Conservation (phyloP, 78 protist genomes). For the Pelomyxa schiedti region DNA sequence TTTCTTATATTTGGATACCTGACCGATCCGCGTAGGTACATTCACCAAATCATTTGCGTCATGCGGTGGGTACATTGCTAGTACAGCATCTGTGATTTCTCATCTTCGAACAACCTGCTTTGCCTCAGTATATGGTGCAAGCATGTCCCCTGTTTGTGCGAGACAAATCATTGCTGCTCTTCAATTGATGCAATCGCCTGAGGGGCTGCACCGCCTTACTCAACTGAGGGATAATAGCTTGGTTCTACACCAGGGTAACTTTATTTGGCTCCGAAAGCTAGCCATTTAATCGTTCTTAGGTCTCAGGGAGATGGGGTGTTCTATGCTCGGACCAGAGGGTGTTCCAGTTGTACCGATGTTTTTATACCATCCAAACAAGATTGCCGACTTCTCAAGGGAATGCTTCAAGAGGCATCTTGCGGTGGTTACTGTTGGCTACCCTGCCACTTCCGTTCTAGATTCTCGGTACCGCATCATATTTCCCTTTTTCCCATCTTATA, state of each 20-base stretch:
- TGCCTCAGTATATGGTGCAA: conserved; percentile 51
- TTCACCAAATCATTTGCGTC: conserved; percentile 96
- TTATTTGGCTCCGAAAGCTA: background rate
- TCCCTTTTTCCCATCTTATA: no score
- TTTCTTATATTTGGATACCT: no score
- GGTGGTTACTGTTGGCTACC: background rate
- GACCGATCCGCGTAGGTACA: no score
- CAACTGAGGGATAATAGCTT: conserved; percentile 57
- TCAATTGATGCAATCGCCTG: conserved; percentile 29
- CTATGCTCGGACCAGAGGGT: conserved; percentile 53
- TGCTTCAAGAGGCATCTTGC: conserved; percentile 24
- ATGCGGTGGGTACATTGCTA: conserved; percentile 93
- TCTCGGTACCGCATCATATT: no score
- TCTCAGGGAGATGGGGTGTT: conserved; percentile 15
- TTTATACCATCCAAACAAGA: conserved; percentile 71
- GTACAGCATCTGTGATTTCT: conserved; percentile 24
- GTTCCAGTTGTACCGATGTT: conserved; percentile 83
- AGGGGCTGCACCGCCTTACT: conserved; percentile 46
- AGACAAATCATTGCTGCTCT: conserved; percentile 29
- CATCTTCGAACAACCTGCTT: conserved; percentile 13
- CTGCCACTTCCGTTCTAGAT: background rate
- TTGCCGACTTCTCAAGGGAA: conserved; percentile 48
- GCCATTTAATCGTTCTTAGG: conserved; percentile 3
- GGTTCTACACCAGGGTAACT: background rate
- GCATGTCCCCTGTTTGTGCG: conserved; percentile 72